Evolutionary conservation across 176 grass and related monocot genomes (phyloP).

Genomic region (Melocanna baccifera): DNA sequence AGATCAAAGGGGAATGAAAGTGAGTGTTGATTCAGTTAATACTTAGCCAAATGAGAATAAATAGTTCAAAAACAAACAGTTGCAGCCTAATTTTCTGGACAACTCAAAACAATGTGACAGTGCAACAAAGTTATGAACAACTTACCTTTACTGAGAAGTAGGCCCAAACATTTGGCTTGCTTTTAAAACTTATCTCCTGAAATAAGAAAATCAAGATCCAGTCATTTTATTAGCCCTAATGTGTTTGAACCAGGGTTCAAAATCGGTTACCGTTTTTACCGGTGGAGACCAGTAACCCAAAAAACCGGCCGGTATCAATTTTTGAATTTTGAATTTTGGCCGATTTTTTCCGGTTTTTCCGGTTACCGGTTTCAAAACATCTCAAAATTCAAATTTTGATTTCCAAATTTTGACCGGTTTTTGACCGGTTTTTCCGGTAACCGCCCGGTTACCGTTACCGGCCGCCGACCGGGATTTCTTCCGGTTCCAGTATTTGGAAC

Average conservation of each 20-base stretch:
- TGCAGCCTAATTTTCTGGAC: background rate
- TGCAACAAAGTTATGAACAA: conserved; percentile 15
- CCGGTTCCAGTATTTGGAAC: no score
- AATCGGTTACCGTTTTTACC: no score
- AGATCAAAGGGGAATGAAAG: background rate
- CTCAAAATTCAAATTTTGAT: no score
- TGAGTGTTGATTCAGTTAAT: background rate
- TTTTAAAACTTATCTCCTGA: conserved; percentile 96
- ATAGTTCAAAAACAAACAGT: background rate
- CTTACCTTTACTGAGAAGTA: conserved; percentile 99
- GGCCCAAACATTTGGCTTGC: conserved; percentile 93
- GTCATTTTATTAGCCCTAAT: conserved; percentile 15
- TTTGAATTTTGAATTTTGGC: no score
- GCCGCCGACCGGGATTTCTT: no score
- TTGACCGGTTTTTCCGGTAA: no score
- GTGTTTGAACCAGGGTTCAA: conserved; percentile 19
- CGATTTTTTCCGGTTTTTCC: no score
- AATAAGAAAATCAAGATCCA: conserved; percentile 8
- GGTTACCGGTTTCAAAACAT: no score
- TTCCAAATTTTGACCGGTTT: no score
- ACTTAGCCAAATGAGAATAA: background rate
- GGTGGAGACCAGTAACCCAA: no score
- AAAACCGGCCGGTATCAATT: no score
- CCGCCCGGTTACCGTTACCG: no score
- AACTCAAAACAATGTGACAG: background rate